phyloP scores from a whole-genome alignment of 176 grass and related monocot genomes.

The Panicum miliaceum region DNA sequence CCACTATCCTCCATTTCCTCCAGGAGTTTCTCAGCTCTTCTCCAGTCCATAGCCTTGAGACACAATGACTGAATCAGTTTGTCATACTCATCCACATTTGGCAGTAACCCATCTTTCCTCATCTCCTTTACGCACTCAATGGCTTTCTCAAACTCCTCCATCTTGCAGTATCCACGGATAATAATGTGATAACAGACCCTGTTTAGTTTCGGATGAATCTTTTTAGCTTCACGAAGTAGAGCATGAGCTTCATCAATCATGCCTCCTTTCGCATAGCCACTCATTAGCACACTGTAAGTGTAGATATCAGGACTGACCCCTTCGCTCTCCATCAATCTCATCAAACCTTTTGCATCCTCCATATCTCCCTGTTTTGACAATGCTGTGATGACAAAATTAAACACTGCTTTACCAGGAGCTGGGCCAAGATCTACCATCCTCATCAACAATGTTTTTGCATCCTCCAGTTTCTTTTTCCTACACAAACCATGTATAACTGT shows the following conservation, averaged over 20 bases:
- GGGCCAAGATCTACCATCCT: constrained; percentile 79
- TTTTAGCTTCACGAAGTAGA: constrained; percentile 71
- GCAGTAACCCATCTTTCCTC: constrained; percentile 79
- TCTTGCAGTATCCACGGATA: constrained; percentile 96
- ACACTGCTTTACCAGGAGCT: constrained; percentile 72
- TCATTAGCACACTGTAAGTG: constrained; percentile 90
- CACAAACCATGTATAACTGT: constrained; percentile 75
- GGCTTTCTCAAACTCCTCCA: constrained; percentile 85
- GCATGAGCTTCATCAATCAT: constrained; percentile 86
- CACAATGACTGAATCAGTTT: constrained; percentile 90
- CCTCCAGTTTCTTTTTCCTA: constrained; percentile 60
- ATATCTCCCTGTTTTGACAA: constrained; percentile 77
- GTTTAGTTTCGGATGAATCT: constrained; percentile 65
- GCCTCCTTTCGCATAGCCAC: constrained; percentile 73
- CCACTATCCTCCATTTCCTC: constrained; percentile 77
- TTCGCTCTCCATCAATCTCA: constrained; percentile 67
- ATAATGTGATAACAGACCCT: constrained; percentile 77
- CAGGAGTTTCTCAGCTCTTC: constrained; percentile 73
- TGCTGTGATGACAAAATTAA: constrained; percentile 87
- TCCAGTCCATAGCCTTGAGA: constrained; percentile 91
- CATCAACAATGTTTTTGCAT: constrained; percentile 67
- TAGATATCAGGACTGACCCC: constrained; percentile 81
- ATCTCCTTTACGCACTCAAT: constrained; percentile 88
- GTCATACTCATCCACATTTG: constrained; percentile 89
- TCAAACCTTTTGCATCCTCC: constrained; percentile 70